phyloP scores from a whole-genome alignment of 179 eudicot genomes.

The Patellifolia procumbens region DNA sequence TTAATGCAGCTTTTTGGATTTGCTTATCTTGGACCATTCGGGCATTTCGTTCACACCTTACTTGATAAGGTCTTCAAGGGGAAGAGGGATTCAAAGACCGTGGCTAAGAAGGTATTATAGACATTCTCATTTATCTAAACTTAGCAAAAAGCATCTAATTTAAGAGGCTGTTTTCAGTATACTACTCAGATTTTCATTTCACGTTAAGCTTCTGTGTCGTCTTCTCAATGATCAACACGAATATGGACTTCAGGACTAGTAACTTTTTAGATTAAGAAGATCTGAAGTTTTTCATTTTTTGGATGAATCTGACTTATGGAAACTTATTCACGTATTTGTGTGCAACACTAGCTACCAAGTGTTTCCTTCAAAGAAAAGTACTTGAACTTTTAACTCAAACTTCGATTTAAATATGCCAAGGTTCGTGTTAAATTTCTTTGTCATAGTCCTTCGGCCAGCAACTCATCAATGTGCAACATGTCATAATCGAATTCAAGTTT shows the following conservation, averaged over 20 bases:
- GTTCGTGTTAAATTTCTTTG: background rate
- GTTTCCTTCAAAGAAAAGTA: too few species aligned
- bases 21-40: constrained; percentile 92
- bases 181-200: background rate
- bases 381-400: background rate
- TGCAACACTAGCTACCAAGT: background rate
- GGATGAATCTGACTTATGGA: background rate
- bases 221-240: background rate
- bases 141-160: background rate
- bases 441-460: background rate
- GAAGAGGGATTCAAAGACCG: constrained; percentile 83
- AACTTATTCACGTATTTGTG: background rate
- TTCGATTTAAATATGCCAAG: background rate
- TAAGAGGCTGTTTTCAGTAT: background rate
- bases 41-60: constrained; percentile 72
- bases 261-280: background rate
- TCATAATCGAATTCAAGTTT: background rate
- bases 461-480: background rate
- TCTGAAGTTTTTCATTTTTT: background rate
- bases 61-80: constrained; percentile 86
- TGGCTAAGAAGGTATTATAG: constrained; percentile 82
- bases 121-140: background rate
- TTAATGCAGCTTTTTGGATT: constrained; percentile 72
- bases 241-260: background rate
- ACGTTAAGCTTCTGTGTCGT: background rate